These are phyloP conservation scores for Danielia oregonensis DNA, from an alignment of 805 yeast genomes.

Conservation along the genomic window DNA sequence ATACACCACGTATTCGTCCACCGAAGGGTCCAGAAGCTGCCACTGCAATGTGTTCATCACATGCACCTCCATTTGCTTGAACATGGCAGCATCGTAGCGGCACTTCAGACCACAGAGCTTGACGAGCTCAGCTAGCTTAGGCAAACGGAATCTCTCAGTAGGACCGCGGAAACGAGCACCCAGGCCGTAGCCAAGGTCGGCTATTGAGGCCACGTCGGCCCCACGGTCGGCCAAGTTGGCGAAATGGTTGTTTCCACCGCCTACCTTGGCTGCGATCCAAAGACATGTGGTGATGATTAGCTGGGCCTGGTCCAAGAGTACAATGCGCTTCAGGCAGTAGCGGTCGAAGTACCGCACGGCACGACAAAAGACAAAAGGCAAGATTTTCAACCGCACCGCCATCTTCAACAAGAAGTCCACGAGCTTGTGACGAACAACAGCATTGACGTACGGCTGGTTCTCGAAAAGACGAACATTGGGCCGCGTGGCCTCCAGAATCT, in stretches of 20 bases:
- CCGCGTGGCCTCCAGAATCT: conserved; percentile 31
- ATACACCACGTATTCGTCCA: conserved; percentile 34
- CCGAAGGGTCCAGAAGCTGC: conserved; percentile 61
- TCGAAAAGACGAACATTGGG: conserved; percentile 60
- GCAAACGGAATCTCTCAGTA: conserved; percentile 71
- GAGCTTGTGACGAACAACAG: conserved; percentile 67
- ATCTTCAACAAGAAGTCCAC: conserved; percentile 79
- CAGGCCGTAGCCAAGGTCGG: conserved; percentile 38
- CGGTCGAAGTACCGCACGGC: conserved; percentile 80
- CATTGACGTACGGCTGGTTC: conserved; percentile 83
- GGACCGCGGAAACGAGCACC: conserved; percentile 67
- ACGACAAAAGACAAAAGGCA: conserved; percentile 65
- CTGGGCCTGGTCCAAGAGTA: conserved; percentile 82
- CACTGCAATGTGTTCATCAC: conserved; percentile 68
- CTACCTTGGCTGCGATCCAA: conserved; percentile 89
- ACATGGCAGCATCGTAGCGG: conserved; percentile 44
- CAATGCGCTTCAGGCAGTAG: conserved; percentile 84
- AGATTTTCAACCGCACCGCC: conserved; percentile 57
- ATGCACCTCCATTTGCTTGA: conserved; percentile 74
- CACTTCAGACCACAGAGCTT: conserved; percentile 64
- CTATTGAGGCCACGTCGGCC: conserved; percentile 24
- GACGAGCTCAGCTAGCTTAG: conserved; percentile 57
- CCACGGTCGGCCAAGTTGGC: conserved; percentile 33
- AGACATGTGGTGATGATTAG: conserved; percentile 86
- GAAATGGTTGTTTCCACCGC: conserved; percentile 70